These are phyloP conservation scores for Colletotrichum theobromicola DNA, from an alignment of 2,329 filamentous ascomycete genomes.

Conservation along the genomic window DNA sequence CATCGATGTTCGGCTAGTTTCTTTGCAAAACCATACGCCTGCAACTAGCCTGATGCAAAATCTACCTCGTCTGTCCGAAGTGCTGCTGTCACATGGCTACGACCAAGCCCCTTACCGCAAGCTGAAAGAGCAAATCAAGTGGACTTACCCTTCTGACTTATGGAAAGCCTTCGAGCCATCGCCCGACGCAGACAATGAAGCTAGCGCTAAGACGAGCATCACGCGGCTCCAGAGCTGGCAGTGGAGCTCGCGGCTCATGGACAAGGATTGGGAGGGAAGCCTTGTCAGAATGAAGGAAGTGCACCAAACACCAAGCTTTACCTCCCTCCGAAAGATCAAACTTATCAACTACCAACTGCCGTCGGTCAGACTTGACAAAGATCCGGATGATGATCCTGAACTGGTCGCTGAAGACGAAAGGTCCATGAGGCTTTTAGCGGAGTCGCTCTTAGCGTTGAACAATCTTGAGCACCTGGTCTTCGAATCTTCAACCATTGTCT, in stretches of 20 bases:
- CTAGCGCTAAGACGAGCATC: constrained; percentile 33
- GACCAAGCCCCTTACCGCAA: constrained; percentile 72
- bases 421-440: constrained; percentile 43
- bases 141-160: constrained; percentile 71
- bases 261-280: constrained; percentile 29
- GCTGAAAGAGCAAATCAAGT: constrained; percentile 63
- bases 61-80: constrained; percentile 69
- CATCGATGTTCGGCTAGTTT: constrained; percentile 71
- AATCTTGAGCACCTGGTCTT: constrained; percentile 72
- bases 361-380: constrained; percentile 38
- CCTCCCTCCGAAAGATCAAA: constrained; percentile 57
- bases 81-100: constrained; percentile 74
- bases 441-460: constrained; percentile 59
- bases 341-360: constrained; percentile 70
- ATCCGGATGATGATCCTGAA: constrained; percentile 45
- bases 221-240: constrained; percentile 60
- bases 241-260: constrained; percentile 63
- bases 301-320: constrained; percentile 64
- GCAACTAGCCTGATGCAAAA: constrained; percentile 61
- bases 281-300: constrained; percentile 54
- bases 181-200: constrained; percentile 48
- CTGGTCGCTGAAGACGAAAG: constrained; percentile 39
- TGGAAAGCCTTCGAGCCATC: constrained; percentile 63
- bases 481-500: constrained; percentile 76
- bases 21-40: constrained; percentile 54